Evolutionary conservation across 768 basidiomycete genomes (phyloP).

Genomic region (Suillus alpinus): DNA sequence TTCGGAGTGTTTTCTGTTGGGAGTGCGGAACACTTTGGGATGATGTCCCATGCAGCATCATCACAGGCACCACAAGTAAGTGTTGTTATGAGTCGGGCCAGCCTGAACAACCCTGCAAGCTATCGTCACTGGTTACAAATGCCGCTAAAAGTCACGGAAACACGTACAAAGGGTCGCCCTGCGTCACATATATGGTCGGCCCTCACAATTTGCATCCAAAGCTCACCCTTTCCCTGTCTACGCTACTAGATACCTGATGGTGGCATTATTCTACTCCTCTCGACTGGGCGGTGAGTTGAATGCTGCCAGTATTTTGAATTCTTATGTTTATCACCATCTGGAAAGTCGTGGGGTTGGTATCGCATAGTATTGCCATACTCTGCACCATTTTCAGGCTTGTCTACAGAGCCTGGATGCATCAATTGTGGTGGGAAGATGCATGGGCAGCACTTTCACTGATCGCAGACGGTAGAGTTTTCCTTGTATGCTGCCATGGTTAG

Average conservation of each 20-base stretch:
- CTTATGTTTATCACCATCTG: background rate
- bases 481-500: background rate
- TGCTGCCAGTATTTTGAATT: background rate
- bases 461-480: slow-evolving; percentile 8
- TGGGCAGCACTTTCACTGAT: slow-evolving; percentile 21
- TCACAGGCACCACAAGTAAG: too few species aligned
- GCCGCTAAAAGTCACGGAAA: background rate
- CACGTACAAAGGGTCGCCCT: background rate
- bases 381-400: slow-evolving; percentile 22
- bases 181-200: too few species aligned
- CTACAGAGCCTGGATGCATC: slow-evolving; percentile 17
- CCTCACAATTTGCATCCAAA: background rate
- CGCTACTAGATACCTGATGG: background rate
- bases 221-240: background rate
- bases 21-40: too few species aligned
- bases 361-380: slow-evolving; percentile 20
- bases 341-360: slow-evolving; percentile 15
- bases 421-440: slow-evolving; percentile 31
- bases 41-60: too few species aligned
- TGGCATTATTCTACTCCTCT: background rate
- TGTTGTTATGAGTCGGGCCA: background rate
- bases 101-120: background rate
- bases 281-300: background rate
- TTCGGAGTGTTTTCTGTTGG: too few species aligned
- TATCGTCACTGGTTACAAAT: background rate